Evolutionary conservation across 305 asterid genomes (phyloP).

Genomic region (Withania somnifera): DNA sequence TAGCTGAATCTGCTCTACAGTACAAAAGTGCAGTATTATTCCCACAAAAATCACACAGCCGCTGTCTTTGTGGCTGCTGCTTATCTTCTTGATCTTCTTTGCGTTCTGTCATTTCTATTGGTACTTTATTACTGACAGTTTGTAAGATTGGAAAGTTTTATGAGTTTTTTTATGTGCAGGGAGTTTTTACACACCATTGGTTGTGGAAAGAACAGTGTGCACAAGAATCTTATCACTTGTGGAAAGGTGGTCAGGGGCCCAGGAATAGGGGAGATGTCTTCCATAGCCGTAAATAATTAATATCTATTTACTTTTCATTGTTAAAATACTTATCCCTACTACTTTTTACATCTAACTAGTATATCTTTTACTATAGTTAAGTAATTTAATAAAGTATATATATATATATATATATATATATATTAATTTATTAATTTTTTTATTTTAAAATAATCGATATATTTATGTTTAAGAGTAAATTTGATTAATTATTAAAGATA

Average conservation of each 20-base stretch:
- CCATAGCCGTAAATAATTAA: not conserved
- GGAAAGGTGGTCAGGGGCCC: not conserved
- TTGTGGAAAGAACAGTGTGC: not conserved
- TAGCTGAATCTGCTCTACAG: constrained; percentile 90
- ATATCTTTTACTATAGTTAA: too few relatives aligned
- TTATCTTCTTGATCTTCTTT: not conserved
- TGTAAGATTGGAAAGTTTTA: not conserved
- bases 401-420: too few relatives aligned
- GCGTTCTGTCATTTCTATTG: not conserved
- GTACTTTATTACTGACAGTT: too few relatives aligned
- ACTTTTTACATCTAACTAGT: too few relatives aligned
- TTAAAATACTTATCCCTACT: too few relatives aligned
- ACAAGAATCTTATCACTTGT: constrained; percentile 3
- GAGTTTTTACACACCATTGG: not conserved
- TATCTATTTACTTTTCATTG: not conserved
- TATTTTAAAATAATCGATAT: too few relatives aligned
- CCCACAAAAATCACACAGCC: constrained; percentile 71
- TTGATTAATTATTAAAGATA: too few relatives aligned
- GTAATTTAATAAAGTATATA: too few relatives aligned
- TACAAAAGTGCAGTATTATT: constrained; percentile 50
- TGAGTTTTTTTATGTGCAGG: too few relatives aligned
- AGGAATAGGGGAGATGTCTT: not conserved
- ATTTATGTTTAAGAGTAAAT: too few relatives aligned
- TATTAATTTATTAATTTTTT: too few relatives aligned
- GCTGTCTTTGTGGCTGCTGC: constrained; percentile 1